A percentile compares a stretch with the other conserved stretches of the same genome.
phyloP scores from a whole-genome alignment of 1,284 basidiomycete genomes.

The Cystobasidiaceae sp. region DNA sequence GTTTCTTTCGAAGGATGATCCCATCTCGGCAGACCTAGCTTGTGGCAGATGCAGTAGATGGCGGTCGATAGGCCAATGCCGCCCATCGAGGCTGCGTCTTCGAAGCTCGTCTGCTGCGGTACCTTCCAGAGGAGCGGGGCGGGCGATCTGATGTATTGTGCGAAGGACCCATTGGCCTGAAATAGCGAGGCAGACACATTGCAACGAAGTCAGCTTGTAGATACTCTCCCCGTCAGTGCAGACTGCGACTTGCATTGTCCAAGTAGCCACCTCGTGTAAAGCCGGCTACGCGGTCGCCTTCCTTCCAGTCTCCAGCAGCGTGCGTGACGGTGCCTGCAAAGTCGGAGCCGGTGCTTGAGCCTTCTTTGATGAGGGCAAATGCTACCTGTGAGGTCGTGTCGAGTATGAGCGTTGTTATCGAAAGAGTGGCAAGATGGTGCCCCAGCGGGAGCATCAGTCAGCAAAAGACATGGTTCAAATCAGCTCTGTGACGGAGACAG shows the following conservation, averaged over 20 bases:
- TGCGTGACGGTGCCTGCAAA: conserved; percentile 56
- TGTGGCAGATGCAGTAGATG: background rate
- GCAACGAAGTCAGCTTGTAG: background rate
- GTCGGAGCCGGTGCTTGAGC: conserved; percentile 55
- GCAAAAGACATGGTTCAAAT: too few species aligned
- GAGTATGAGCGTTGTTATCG: background rate
- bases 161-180: conserved; percentile 45
- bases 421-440: too few species aligned
- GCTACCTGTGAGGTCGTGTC: background rate
- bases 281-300: conserved; percentile 58
- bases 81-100: conserved; percentile 48
- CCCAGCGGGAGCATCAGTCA: too few species aligned
- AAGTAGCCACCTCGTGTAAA: conserved; percentile 50
- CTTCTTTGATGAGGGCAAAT: conserved; percentile 34
- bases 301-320: conserved; percentile 53
- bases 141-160: conserved; percentile 49
- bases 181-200: conserved; percentile 33
- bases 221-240: background rate
- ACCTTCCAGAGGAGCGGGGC: conserved; percentile 42
- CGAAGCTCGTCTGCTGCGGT: conserved; percentile 51
- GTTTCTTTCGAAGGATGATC: background rate
- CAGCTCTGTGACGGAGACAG: too few species aligned
- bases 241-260: background rate
- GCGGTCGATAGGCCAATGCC: conserved; percentile 1
- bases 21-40: conserved; percentile 12